These are phyloP conservation scores for Colletotrichum lindemuthianum DNA, from an alignment of 2,329 filamentous ascomycete species.

Conservation along the genomic window DNA sequence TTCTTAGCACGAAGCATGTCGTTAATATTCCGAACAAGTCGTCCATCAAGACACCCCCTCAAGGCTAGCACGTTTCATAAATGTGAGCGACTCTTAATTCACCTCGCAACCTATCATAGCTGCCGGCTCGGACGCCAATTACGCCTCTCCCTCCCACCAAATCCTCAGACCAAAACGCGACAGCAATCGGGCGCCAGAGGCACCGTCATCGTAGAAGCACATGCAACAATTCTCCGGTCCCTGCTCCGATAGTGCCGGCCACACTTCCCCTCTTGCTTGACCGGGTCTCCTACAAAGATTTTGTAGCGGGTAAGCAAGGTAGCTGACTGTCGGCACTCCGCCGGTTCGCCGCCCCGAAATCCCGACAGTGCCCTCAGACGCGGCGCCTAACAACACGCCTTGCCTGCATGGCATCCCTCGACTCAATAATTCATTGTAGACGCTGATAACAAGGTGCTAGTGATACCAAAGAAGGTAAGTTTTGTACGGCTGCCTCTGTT, in stretches of 20 bases:
- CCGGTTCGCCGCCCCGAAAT: slow-evolving; percentile 32
- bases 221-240: slow-evolving; percentile 19
- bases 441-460: slow-evolving; percentile 1
- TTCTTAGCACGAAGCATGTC: no score
- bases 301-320: neutral
- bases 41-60: neutral
- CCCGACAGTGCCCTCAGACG: slow-evolving; percentile 18
- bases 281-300: neutral
- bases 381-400: slow-evolving; percentile 24
- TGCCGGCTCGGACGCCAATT: neutral
- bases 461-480: neutral
- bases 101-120: neutral
- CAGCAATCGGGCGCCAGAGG: neutral
- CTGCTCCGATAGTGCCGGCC: neutral
- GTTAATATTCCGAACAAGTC: neutral
- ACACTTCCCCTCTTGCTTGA: neutral
- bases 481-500: no score
- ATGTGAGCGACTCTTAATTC: neutral
- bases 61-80: neutral
- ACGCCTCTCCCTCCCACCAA: neutral
- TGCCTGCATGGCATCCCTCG: slow-evolving; percentile 2
- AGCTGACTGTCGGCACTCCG: slow-evolving; percentile 17
- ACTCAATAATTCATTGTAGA: neutral
- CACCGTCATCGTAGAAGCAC: slow-evolving; percentile 10
- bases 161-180: neutral